These are phyloP conservation scores for Ogataea trehaloabstinens DNA, from an alignment of 805 yeast genomes.

Conservation along the genomic window DNA sequence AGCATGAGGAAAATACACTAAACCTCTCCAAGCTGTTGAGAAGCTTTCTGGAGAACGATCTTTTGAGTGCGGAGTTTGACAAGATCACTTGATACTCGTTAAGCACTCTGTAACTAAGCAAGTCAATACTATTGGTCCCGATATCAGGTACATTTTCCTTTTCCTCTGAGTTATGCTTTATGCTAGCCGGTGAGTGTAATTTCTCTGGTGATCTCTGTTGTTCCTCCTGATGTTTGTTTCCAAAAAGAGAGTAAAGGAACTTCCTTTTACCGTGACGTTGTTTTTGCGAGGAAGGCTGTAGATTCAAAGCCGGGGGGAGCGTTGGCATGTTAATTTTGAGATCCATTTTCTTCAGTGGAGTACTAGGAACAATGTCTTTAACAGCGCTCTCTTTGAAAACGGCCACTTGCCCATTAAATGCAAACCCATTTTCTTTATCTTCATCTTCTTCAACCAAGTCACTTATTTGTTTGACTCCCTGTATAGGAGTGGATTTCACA, in stretches of 20 bases:
- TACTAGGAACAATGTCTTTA: constrained; percentile 53
- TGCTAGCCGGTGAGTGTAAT: constrained; percentile 1
- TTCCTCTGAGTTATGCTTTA: background rate
- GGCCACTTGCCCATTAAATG: constrained; percentile 47
- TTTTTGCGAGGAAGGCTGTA: background rate
- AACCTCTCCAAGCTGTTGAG: constrained; percentile 16
- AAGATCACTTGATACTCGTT: constrained; percentile 56
- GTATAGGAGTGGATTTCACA: constrained; percentile 31
- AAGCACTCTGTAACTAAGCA: constrained; percentile 66
- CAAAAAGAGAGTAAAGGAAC: constrained; percentile 9
- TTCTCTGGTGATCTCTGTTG: background rate
- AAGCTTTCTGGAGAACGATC: constrained; percentile 25
- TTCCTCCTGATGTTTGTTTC: background rate
- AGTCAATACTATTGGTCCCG: constrained; percentile 45
- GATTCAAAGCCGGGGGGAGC: constrained; percentile 6
- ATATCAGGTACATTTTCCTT: constrained; percentile 3
- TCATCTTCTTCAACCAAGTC: constrained; percentile 15
- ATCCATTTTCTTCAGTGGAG: constrained; percentile 66
- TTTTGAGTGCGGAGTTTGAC: constrained; percentile 11
- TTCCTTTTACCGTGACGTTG: constrained; percentile 6
- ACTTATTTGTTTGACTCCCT: constrained; percentile 30
- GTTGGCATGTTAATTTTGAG: constrained; percentile 25
- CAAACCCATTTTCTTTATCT: constrained; percentile 39
- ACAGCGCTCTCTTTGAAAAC: constrained; percentile 48
- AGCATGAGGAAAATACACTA: constrained; percentile 21